Evolutionary conservation across 2,329 filamentous ascomycete genomes (phyloP).

Genomic region (Akanthomyces uredinophilus): DNA sequence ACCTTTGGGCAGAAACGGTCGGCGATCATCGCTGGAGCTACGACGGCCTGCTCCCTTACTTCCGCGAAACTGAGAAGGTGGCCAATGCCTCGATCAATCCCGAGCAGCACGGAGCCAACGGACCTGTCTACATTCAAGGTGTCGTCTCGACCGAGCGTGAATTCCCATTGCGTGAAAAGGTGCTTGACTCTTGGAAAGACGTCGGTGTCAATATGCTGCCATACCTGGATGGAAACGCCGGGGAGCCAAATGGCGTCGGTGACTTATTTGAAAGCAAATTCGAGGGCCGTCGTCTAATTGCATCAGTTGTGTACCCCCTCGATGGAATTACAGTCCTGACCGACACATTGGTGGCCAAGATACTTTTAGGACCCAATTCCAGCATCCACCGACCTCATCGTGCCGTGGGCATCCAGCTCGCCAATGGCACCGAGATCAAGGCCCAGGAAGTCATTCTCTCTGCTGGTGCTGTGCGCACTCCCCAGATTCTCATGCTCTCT

Average conservation of each 20-base stretch:
- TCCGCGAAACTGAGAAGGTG: constrained; percentile 31
- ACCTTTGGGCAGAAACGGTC: constrained; percentile 33
- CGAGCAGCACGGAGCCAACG: constrained; percentile 32
- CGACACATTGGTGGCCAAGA: constrained; percentile 21
- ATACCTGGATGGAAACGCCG: constrained; percentile 23
- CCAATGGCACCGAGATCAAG: constrained; percentile 23
- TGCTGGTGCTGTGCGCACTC: constrained; percentile 44
- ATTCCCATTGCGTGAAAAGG: constrained; percentile 32
- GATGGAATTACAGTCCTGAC: constrained; percentile 23
- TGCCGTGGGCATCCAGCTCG: constrained; percentile 21
- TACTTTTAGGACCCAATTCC: constrained; percentile 16
- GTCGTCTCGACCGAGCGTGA: constrained; percentile 27
- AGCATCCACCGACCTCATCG: neutral
- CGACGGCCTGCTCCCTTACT: constrained; percentile 39
- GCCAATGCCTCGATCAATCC: constrained; percentile 22
- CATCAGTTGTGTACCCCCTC: constrained; percentile 20
- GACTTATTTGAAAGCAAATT: constrained; percentile 23
- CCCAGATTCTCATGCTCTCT: constrained; percentile 46
- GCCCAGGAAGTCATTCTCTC: constrained; percentile 41
- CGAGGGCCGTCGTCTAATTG: constrained; percentile 20
- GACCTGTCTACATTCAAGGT: constrained; percentile 29
- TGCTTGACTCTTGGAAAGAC: constrained; percentile 34
- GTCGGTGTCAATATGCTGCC: constrained; percentile 27
- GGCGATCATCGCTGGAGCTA: constrained; percentile 39
- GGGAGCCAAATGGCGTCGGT: constrained; percentile 27